These are phyloP conservation scores for Macrocybe sp. DNA, from an alignment of 1,284 basidiomycete species.

Conservation along the genomic window DNA sequence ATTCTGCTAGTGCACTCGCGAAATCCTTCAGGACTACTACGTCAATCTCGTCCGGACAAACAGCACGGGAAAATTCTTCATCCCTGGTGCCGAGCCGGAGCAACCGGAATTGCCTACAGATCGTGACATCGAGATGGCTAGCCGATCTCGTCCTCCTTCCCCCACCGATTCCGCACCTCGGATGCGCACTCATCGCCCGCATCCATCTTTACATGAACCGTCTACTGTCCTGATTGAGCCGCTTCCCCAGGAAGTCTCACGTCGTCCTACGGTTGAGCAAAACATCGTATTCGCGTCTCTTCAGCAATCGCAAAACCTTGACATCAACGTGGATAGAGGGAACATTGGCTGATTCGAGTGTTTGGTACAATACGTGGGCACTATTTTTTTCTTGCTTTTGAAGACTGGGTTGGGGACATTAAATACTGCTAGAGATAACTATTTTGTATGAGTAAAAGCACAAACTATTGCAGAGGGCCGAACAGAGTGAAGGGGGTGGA, in stretches of 20 bases:
- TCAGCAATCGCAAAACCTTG: conserved; percentile 33
- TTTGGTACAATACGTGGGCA: conserved; percentile 8
- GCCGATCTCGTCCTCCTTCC: conserved; percentile 48
- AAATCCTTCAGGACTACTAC: conserved; percentile 81
- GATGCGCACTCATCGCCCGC: conserved; percentile 16
- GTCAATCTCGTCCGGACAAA: conserved; percentile 78
- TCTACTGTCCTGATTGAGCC: conserved; percentile 53
- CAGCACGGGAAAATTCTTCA: conserved; percentile 52
- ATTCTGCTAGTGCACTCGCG: conserved; percentile 62
- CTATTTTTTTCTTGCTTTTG: conserved; percentile 11
- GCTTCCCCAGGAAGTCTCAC: conserved; percentile 39
- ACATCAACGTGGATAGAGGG: conserved; percentile 9
- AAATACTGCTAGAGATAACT: conserved; percentile 28
- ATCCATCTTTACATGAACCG: conserved; percentile 30
- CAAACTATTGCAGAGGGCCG: conserved; percentile 28
- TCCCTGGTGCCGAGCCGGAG: conserved; percentile 39
- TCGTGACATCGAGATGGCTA: conserved; percentile 56
- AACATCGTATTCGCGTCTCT: conserved; percentile 77
- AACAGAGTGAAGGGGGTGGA: conserved; percentile 19
- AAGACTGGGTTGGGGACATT: conserved; percentile 19
- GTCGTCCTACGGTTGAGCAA: conserved; percentile 69
- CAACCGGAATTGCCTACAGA: conserved; percentile 40
- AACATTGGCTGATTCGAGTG: conserved; percentile 4
- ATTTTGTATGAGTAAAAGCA: conserved; percentile 24
- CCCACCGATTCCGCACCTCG: conserved; percentile 28